These are phyloP conservation scores for Prunus yedoensis DNA, from an alignment of 331 rosid species.

Conservation along the genomic window DNA sequence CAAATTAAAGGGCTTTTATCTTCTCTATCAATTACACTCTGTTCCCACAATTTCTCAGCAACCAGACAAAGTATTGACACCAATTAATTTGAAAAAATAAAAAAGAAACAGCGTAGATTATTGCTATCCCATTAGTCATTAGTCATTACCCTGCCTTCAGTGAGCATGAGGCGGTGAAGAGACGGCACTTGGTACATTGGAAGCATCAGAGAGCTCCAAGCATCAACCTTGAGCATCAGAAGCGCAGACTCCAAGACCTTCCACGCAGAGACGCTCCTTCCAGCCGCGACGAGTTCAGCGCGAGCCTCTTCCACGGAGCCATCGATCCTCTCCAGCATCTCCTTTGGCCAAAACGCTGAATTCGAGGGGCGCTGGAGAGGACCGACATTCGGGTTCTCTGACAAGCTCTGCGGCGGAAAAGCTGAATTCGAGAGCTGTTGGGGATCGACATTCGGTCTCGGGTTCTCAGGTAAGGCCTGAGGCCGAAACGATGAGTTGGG, in stretches of 20 bases:
- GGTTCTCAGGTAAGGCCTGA: not conserved
- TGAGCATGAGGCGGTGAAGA: slow-evolving; percentile 50
- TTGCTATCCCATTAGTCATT: not conserved
- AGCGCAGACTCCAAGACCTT: slow-evolving; percentile 64
- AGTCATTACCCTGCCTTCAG: slow-evolving; percentile 68
- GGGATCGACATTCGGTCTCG: slow-evolving; percentile 12
- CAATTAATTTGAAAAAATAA: not conserved
- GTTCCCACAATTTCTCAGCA: slow-evolving; percentile 9
- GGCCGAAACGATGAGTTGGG: not conserved
- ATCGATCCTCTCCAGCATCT: slow-evolving; percentile 30
- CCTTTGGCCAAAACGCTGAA: slow-evolving; percentile 13
- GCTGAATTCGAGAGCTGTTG: not conserved
- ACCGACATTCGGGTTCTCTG: not conserved
- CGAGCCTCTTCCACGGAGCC: slow-evolving; percentile 47
- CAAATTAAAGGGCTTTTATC: not conserved
- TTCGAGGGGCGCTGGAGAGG: slow-evolving; percentile 12
- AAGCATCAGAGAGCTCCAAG: slow-evolving; percentile 55
- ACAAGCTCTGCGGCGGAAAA: not conserved
- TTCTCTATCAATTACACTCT: not conserved
- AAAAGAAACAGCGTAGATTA: too few relatives aligned
- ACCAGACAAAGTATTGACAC: not conserved
- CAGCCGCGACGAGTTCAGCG: slow-evolving; percentile 39
- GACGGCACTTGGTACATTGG: slow-evolving; percentile 73
- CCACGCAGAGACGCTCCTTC: slow-evolving; percentile 68
- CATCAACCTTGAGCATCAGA: slow-evolving; percentile 53